Base-by-base conservation (phyloP, 2,329 filamentous ascomycete genomes). In the Sporothrix brasiliensis region DNA sequence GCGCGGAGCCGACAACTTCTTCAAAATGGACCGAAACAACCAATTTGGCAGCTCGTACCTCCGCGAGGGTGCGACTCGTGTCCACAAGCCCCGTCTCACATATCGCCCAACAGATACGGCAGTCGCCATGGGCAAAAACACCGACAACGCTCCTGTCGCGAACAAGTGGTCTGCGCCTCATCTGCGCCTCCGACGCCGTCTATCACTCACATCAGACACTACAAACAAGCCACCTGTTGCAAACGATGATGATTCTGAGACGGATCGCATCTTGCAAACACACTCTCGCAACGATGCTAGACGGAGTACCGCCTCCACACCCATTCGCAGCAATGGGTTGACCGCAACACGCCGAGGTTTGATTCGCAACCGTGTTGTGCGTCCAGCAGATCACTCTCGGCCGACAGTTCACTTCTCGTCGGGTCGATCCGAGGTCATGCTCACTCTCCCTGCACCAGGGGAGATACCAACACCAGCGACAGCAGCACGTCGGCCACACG, bases 151-250 rank as follows among this genome's bases (percentile, higher is more conserved):
- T n/a, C 39, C 58, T 21, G 39, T 19, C 6, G n/a, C 10, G 13
- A 27, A 39, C 61, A 68, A 70, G 65, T 34, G 52, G 2, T 34
- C 61, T 4, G 5, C 41, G 9, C 70, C 70, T 19, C 70, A 71
- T 21, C 60, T 71, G 2, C 60, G 60, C 11, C 67, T 71, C 6
- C 67, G 67, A 27, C 69, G 68, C 6, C 67, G 71, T 6, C 53
- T 68, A 10, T 73, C 71, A 5, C 52, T 66, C 14, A 53, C 65
- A 10, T 74, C 73, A 0, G 27, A 61, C 41, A 61, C 70, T 7
- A 71, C 70, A 0, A 70, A 71, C 60, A 54, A 68, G 34, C 69
- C 73, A 7, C 63, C 72, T 21, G 44, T 69, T 44, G 70, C 70
- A 14, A 56, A 71, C 9, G 66, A 58, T 13, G 21, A 71, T 4